Evolutionary conservation across 2,329 filamentous ascomycete species (phyloP).

Genomic region (Monosporascus sp.): DNA sequence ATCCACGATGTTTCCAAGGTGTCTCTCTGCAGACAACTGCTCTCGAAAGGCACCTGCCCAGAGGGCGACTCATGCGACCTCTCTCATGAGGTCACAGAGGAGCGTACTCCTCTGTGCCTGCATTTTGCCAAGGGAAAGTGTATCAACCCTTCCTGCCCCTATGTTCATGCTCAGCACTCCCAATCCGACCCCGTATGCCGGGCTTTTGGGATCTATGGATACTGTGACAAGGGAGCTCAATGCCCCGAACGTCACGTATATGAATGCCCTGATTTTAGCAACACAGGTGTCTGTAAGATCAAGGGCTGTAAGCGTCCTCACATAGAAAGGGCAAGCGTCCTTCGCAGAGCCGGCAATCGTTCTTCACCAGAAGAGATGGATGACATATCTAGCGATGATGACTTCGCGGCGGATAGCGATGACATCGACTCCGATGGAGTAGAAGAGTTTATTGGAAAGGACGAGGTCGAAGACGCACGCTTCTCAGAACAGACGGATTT

Average conservation of each 20-base stretch:
- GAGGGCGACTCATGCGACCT: slow-evolving; percentile 80
- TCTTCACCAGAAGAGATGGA: slow-evolving; percentile 46
- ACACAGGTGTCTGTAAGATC: slow-evolving; percentile 76
- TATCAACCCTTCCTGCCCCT: slow-evolving; percentile 78
- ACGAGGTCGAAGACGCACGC: slow-evolving; percentile 49
- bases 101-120: slow-evolving; percentile 82
- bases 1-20: slow-evolving; percentile 82
- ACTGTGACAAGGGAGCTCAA: slow-evolving; percentile 73
- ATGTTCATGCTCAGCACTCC: slow-evolving; percentile 76
- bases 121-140: slow-evolving; percentile 90
- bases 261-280: slow-evolving; percentile 94
- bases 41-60: slow-evolving; percentile 73
- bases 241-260: slow-evolving; percentile 82
- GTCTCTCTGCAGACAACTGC: slow-evolving; percentile 82
- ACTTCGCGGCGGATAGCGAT: slow-evolving; percentile 62
- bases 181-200: slow-evolving; percentile 76
- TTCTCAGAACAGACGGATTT: slow-evolving; percentile 56
- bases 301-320: slow-evolving; percentile 82
- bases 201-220: slow-evolving; percentile 79
- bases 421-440: slow-evolving; percentile 75
- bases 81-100: slow-evolving; percentile 77
- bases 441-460: slow-evolving; percentile 57
- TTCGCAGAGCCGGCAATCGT: slow-evolving; percentile 59
- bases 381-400: slow-evolving; percentile 73
- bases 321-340: slow-evolving; percentile 76